Percentiles rank a stretch among this genome's conserved stretches.
Evolutionary conservation across 2,329 filamentous ascomycete genomes (phyloP).

Genomic region (Aspergillus nomiae): DNA sequence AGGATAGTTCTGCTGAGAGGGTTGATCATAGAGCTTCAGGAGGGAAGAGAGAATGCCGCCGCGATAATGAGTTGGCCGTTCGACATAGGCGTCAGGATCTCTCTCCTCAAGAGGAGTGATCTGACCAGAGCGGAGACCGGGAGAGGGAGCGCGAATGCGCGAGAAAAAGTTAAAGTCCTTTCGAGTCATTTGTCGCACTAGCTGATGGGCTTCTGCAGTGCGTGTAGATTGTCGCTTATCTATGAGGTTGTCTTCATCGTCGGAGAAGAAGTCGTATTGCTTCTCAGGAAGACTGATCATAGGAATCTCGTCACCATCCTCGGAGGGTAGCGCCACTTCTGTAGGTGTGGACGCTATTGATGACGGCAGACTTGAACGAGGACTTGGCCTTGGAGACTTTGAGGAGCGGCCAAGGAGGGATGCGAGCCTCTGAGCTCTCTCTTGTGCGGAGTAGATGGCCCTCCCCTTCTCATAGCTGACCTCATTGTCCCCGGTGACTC

Average conservation of each 20-base stretch:
- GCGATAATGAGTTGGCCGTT: slow-evolving; percentile 67
- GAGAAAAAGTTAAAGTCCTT: slow-evolving; percentile 34
- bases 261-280: slow-evolving; percentile 32
- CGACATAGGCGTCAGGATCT: slow-evolving; percentile 64
- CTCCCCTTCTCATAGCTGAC: slow-evolving; percentile 38
- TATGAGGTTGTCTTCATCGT: slow-evolving; percentile 33
- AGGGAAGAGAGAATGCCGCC: slow-evolving; percentile 73
- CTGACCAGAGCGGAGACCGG: slow-evolving; percentile 37
- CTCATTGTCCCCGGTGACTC: slow-evolving; percentile 27
- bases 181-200: slow-evolving; percentile 41
- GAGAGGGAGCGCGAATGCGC: slow-evolving; percentile 34
- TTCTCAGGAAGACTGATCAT: slow-evolving; percentile 39
- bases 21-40: slow-evolving; percentile 67
- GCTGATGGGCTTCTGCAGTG: slow-evolving; percentile 34
- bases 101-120: slow-evolving; percentile 38
- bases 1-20: slow-evolving; percentile 33
- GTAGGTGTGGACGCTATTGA: slow-evolving; percentile 33
- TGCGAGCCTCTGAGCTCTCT: slow-evolving; percentile 36
- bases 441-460: slow-evolving; percentile 37
- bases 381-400: slow-evolving; percentile 33
- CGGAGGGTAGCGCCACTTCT: slow-evolving; percentile 27
- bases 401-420: slow-evolving; percentile 35
- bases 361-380: slow-evolving; percentile 30
- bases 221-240: slow-evolving; percentile 29
- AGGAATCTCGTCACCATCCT: slow-evolving; percentile 38